These are phyloP conservation scores for Diaporthe capsici DNA, from an alignment of 2,329 filamentous ascomycete species.

Conservation along the genomic window DNA sequence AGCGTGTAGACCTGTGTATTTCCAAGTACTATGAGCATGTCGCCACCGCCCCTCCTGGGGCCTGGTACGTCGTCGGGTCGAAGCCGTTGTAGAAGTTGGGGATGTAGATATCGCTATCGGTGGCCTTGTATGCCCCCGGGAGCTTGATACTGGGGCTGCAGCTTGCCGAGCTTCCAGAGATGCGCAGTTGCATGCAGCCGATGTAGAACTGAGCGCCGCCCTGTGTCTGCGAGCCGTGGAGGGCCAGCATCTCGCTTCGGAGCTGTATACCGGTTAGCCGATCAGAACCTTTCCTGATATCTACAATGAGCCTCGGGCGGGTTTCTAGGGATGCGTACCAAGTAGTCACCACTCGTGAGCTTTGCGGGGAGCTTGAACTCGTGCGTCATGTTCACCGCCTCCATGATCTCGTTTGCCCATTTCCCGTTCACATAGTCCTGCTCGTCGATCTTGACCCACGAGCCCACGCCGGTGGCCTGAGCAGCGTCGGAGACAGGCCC, in stretches of 20 bases:
- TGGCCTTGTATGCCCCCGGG: constrained; percentile 66
- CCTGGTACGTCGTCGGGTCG: constrained; percentile 46
- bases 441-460: constrained; percentile 24
- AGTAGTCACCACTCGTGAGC: constrained; percentile 55
- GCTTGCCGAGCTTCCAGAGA: constrained; percentile 49
- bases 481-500: constrained; percentile 15
- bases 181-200: constrained; percentile 53
- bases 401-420: constrained; percentile 28
- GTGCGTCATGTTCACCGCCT: constrained; percentile 33
- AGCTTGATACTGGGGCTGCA: constrained; percentile 58
- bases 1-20: no score
- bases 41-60: constrained; percentile 36
- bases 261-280: constrained; percentile 43
- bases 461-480: neutral
- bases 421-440: constrained; percentile 3
- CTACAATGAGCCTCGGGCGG: neutral
- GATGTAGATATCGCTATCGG: constrained; percentile 60
- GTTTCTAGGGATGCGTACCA: constrained; percentile 47
- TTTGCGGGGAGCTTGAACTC: constrained; percentile 49
- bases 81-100: constrained; percentile 64
- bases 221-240: constrained; percentile 52
- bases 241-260: constrained; percentile 56
- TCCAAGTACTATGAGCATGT: constrained; percentile 23
- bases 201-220: constrained; percentile 57
- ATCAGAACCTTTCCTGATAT: no score